Percentiles rank a stretch among this genome's conserved stretches.
Evolutionary conservation across 2,329 filamentous ascomycete species (phyloP).

Genomic region (Pseudocercospora cruenta): DNA sequence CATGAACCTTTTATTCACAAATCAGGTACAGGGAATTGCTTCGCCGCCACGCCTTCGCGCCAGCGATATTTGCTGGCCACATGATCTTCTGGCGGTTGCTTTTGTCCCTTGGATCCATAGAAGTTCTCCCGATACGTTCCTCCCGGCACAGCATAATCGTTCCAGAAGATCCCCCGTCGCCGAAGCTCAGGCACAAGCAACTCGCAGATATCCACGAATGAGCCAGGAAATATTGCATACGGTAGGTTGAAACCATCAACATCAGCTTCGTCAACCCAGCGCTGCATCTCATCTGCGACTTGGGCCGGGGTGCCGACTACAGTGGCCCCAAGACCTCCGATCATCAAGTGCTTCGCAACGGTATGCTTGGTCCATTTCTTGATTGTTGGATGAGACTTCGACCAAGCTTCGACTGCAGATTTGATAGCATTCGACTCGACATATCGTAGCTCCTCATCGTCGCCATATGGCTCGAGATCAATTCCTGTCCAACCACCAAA

Average conservation of each 20-base stretch:
- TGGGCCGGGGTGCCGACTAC: constrained; percentile 65
- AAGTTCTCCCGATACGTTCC: constrained; percentile 65
- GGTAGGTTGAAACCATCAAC: constrained; percentile 72
- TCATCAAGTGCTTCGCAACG: constrained; percentile 65
- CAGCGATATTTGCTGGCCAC: constrained; percentile 13
- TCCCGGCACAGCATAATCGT: constrained; percentile 56
- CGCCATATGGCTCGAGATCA: constrained; percentile 60
- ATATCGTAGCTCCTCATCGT: constrained; percentile 63
- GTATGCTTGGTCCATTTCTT: constrained; percentile 71
- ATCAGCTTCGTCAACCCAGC: constrained; percentile 68
- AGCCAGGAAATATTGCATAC: constrained; percentile 16
- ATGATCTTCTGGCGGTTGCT: constrained; percentile 35
- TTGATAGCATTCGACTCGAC: constrained; percentile 62
- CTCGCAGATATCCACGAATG: constrained; percentile 55
- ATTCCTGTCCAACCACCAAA: constrained; percentile 75
- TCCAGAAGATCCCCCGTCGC: constrained; percentile 59
- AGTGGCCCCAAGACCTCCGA: constrained; percentile 68
- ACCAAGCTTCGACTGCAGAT: constrained; percentile 57
- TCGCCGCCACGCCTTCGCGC: constrained; percentile 11
- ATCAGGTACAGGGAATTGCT: constrained; percentile 6
- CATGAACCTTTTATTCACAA: too few species aligned
- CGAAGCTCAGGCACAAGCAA: constrained; percentile 66
- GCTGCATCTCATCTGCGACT: constrained; percentile 67
- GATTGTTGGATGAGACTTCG: constrained; percentile 59
- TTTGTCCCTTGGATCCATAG: constrained; percentile 55